Evolutionary conservation across 2,329 filamentous ascomycete species (phyloP).

Genomic region (Aotearoamyces nothofagi): DNA sequence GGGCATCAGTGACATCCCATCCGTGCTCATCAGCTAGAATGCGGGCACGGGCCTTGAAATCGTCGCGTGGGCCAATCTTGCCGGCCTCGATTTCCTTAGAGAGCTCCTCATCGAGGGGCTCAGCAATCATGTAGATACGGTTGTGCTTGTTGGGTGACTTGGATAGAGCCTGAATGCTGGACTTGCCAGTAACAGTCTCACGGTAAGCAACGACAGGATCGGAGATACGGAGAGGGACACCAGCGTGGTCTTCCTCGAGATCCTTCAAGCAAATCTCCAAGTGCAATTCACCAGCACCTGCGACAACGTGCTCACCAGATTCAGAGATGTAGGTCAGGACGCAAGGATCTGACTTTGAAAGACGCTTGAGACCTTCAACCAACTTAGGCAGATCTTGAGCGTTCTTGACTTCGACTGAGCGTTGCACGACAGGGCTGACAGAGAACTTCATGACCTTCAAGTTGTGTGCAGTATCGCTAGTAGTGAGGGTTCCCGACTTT

Average conservation of each 20-base stretch:
- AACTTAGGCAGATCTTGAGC: constrained; percentile 99
- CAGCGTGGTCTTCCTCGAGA: constrained; percentile 98
- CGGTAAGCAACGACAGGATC: constrained; percentile 98
- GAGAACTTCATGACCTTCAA: constrained; percentile 99
- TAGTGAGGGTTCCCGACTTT: constrained; percentile 99
- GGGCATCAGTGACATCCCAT: constrained; percentile 98
- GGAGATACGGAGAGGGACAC: constrained; percentile 93
- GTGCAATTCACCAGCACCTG: constrained; percentile 97
- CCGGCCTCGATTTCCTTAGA: constrained; percentile 78
- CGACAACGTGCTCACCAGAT: constrained; percentile 97
- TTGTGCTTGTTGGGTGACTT: constrained; percentile 99
- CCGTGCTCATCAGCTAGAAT: constrained; percentile 90
- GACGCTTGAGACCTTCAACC: constrained; percentile 99
- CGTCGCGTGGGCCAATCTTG: constrained; percentile 89
- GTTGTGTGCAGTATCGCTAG: constrained; percentile 96
- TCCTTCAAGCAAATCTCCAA: constrained; percentile 99
- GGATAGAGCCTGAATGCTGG: constrained; percentile 91
- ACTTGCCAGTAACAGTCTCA: constrained; percentile 77
- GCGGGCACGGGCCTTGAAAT: constrained; percentile 98
- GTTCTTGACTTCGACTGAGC: constrained; percentile 99
- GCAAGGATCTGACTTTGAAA: constrained; percentile 99
- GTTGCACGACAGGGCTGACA: constrained; percentile 95
- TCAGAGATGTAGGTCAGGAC: constrained; percentile 80
- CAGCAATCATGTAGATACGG: constrained; percentile 91
- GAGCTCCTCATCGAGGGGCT: constrained; percentile 86